These are phyloP conservation scores for Plasmopara halstedii DNA, from an alignment of 352 stramenopile species.

Conservation along the genomic window DNA sequence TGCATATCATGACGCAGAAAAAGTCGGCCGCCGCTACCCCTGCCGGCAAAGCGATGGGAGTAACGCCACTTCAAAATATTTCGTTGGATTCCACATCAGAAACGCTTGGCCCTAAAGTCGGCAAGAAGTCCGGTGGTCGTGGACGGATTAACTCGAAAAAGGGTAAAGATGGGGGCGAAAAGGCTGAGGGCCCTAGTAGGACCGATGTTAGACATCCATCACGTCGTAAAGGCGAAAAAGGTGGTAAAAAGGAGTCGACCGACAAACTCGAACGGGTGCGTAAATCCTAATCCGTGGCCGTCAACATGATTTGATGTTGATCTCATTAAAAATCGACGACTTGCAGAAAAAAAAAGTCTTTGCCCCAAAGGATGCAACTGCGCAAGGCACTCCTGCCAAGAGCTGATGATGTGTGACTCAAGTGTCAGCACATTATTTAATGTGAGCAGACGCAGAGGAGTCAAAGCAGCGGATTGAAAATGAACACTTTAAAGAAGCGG, in stretches of 20 bases:
- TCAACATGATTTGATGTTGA: neutral
- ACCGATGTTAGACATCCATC: constrained; percentile 20
- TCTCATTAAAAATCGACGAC: constrained; percentile 1
- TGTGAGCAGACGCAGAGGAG: constrained; percentile 9
- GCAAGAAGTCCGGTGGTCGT: constrained; percentile 23
- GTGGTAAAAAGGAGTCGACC: constrained; percentile 27
- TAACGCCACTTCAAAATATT: neutral
- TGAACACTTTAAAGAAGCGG: constrained; percentile 10
- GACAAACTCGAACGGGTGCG: constrained; percentile 26
- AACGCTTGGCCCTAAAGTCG: constrained; percentile 14
- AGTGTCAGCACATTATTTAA: constrained; percentile 5
- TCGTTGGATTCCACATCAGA: constrained; percentile 9
- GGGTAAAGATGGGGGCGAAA: constrained; percentile 20
- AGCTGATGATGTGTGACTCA: constrained; percentile 18
- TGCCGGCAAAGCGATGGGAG: neutral
- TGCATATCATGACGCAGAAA: constrained; percentile 52
- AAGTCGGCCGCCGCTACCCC: constrained; percentile 14
- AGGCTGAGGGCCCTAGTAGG: constrained; percentile 11
- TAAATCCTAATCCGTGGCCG: neutral
- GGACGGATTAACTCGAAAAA: constrained; percentile 32
- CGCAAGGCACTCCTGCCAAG: constrained; percentile 25
- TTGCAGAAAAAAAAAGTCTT: constrained; percentile 63
- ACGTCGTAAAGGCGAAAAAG: constrained; percentile 21
- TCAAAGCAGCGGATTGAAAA: constrained; percentile 9
- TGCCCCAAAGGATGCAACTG: constrained; percentile 43